A percentile compares a stretch with the other conserved stretches of the same genome.
These are phyloP conservation scores for Lithospermum erythrorhizon DNA, from an alignment of 257 asterid genomes.

Conservation along the genomic window DNA sequence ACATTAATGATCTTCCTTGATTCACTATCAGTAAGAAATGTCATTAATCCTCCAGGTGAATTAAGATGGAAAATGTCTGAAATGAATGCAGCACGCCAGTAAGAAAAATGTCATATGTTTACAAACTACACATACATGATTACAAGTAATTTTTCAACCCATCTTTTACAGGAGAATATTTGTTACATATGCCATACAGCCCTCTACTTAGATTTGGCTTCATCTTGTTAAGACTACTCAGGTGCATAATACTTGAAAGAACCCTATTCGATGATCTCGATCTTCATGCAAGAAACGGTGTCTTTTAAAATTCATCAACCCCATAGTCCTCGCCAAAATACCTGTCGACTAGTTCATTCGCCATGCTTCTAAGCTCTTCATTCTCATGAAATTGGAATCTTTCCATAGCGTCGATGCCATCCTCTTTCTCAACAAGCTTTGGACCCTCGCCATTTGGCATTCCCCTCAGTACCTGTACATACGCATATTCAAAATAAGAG, in stretches of 20 bases:
- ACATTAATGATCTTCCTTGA: no score
- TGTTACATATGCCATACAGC: not conserved
- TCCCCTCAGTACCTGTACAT: constrained; percentile 73
- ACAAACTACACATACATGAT: not conserved
- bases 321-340: constrained; percentile 87
- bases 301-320: constrained; percentile 30
- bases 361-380: constrained; percentile 75
- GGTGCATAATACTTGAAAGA: not conserved
- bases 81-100: not conserved
- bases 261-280: not conserved
- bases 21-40: no score
- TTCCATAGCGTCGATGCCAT: constrained; percentile 98
- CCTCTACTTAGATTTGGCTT: not conserved
- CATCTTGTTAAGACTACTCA: not conserved
- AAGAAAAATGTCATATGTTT: not conserved
- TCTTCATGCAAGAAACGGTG: not conserved
- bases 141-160: not conserved
- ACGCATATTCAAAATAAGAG: not conserved
- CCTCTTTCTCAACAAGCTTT: constrained; percentile 75
- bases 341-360: constrained; percentile 63
- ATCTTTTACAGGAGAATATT: not conserved
- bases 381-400: constrained; percentile 85
- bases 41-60: no score
- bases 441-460: constrained; percentile 76
- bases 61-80: no score